phyloP scores from a whole-genome alignment of 2,329 filamentous ascomycete genomes.

The Aspergillus fumigatus region DNA sequence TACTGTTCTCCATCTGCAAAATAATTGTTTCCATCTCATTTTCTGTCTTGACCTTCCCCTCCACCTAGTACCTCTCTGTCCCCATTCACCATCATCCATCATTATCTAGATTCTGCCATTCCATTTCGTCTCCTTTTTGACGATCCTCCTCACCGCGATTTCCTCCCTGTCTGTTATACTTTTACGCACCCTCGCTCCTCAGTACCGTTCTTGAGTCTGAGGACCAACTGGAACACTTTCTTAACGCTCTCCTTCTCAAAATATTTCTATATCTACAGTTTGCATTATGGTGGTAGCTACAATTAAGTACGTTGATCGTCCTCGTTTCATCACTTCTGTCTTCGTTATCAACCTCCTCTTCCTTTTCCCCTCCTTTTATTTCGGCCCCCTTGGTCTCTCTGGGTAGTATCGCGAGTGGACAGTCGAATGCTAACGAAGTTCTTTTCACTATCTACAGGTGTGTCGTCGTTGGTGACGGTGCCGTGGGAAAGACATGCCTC shows the following conservation, averaged over 20 bases:
- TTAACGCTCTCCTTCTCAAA: constrained; percentile 6
- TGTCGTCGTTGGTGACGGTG: constrained; percentile 98
- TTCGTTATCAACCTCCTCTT: constrained; percentile 7
- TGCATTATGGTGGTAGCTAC: constrained; percentile 57
- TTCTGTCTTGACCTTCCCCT: constrained; percentile 2
- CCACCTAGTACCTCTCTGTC: constrained; percentile 1
- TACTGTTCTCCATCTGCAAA: constrained; percentile 5
- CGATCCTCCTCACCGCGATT: constrained; percentile 3
- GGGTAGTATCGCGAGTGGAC: not conserved
- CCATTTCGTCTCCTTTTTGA: not conserved
- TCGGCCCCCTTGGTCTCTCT: constrained; percentile 7
- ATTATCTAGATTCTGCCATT: not conserved
- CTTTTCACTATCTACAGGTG: constrained; percentile 57
- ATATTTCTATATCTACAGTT: constrained; percentile 10
- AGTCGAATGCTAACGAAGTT: constrained; percentile 15
- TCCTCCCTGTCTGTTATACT: constrained; percentile 13
- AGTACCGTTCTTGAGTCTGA: constrained; percentile 11
- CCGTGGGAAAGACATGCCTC: constrained; percentile 97
- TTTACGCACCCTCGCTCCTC: constrained; percentile 6
- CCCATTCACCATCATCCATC: constrained; percentile 2
- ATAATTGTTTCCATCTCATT: constrained; percentile 4
- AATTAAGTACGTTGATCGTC: constrained; percentile 52
- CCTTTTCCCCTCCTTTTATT: constrained; percentile 9
- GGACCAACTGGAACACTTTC: not conserved
- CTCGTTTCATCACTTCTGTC: constrained; percentile 7